Evolutionary conservation across 1,139 yeast species (phyloP).

Genomic region (Saccharomyces hybrid): DNA sequence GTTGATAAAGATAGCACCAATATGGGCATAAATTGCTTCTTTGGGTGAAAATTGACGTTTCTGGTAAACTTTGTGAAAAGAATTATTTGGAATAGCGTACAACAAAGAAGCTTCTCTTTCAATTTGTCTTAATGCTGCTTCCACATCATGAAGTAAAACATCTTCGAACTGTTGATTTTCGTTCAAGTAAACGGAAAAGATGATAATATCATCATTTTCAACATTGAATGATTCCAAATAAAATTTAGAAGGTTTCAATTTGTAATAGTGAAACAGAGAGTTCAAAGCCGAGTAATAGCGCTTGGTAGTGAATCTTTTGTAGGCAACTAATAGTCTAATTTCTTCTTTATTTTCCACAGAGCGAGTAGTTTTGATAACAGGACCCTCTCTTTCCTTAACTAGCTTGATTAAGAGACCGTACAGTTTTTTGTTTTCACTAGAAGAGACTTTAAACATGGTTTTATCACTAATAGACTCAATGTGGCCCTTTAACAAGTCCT

Average conservation of each 20-base stretch:
- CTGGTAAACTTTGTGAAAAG: constrained; percentile 68
- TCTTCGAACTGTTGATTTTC: constrained; percentile 33
- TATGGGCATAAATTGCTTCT: constrained; percentile 90
- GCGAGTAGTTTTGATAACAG: constrained; percentile 74
- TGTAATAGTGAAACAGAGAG: constrained; percentile 83
- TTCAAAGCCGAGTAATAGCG: constrained; percentile 84
- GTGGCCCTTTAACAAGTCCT: constrained; percentile 32
- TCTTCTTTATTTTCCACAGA: constrained; percentile 73
- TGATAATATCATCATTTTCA: constrained; percentile 59
- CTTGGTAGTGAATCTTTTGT: constrained; percentile 74
- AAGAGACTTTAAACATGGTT: constrained; percentile 71
- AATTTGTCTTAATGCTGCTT: constrained; percentile 79
- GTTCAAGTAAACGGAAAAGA: constrained; percentile 78
- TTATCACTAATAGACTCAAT: constrained; percentile 66
- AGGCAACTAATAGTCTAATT: constrained; percentile 83
- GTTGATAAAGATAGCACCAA: constrained; percentile 85
- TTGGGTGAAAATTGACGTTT: constrained; percentile 79
- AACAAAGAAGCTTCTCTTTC: constrained; percentile 89
- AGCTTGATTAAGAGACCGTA: constrained; percentile 66
- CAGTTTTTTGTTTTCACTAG: constrained; percentile 67
- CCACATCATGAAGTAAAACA: constrained; percentile 36
- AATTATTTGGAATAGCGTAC: constrained; percentile 84
- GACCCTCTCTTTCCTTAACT: constrained; percentile 76
- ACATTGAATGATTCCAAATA: constrained; percentile 77
- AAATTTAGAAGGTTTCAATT: constrained; percentile 76